Base-by-base conservation (phyloP, 805 yeast genomes). In the Metschnikowia lachancei region DNA sequence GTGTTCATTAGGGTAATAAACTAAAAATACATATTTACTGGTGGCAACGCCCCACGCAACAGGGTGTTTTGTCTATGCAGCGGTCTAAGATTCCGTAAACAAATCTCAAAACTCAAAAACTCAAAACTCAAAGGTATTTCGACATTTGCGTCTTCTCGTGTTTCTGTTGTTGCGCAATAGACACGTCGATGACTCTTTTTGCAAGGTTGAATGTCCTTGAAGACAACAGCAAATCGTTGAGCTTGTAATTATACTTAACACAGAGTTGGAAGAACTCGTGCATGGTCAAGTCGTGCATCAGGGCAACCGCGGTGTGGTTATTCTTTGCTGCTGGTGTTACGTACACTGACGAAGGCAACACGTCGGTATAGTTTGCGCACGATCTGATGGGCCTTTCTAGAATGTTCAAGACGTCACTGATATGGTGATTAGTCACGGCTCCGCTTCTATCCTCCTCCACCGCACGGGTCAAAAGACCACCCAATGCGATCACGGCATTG, bases 171-270 rank as follows among this genome's bases (percentile, higher is more conserved):
- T 78, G 80, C 14, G 79, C 81, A 44, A 79, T 68, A 13, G 84
- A 84, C 26, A 75, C 75, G 54, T 84, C 90, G 46, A 83, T 74
- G 22, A 85, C 85, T 83, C 87, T 81, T 58, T 83, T 82, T 14
- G 88, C 88, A 51, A 85, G 69, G 51, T 78, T 80, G 57, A 80
- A 79, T 4, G 85, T 86, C 39, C 80, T 80, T 3, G 84, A 78
- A 42, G 79, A 74, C 36, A 86, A 66, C 20, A 80, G 73, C 53
- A 85, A 75, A 56, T 84, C 90, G 59, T 83, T 83, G 49, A 86
- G 64, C 38, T 80, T 72, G 35, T 72, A 76, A 59, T 83, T 83
- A 62, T 82, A 85, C 54, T 77, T 76, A 31, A 85, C 67, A 26
- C 86, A 83, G 37, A 85, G 72, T 49, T 81, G 81, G 57, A 80